A percentile compares a stretch with the other conserved stretches of the same genome.
These are phyloP conservation scores for Talaromyces sp. DNA, from an alignment of 2,329 filamentous ascomycete genomes.

Conservation along the genomic window DNA sequence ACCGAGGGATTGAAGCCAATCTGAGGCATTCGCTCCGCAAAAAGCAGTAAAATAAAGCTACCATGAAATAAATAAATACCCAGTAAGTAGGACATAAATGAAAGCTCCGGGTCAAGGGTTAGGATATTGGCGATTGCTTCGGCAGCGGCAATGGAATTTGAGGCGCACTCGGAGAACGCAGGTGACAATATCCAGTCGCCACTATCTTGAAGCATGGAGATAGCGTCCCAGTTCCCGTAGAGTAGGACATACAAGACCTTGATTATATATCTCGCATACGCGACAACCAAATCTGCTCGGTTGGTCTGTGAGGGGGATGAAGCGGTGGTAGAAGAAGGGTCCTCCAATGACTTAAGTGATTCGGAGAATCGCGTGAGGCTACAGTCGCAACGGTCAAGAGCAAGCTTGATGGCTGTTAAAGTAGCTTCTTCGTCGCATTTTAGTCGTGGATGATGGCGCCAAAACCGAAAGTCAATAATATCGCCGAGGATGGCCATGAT, in stretches of 20 bases:
- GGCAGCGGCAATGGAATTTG: constrained; percentile 24
- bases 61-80: constrained; percentile 47
- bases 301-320: background rate
- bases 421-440: constrained; percentile 34
- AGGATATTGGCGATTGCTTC: constrained; percentile 48
- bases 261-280: background rate
- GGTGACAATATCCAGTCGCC: background rate
- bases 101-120: constrained; percentile 48
- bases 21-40: background rate
- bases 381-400: background rate
- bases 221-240: background rate
- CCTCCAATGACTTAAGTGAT: background rate
- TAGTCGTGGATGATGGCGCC: constrained; percentile 44
- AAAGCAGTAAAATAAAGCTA: background rate
- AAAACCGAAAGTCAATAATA: constrained; percentile 48
- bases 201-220: background rate
- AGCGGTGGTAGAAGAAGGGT: background rate
- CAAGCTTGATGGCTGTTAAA: background rate
- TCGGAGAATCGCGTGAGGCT: background rate
- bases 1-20: background rate
- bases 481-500: constrained; percentile 50
- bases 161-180: constrained; percentile 20
- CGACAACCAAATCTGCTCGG: background rate
- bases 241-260: background rate
- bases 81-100: constrained; percentile 53